Evolutionary conservation across 169 alveolate species (phyloP).

Genomic region (Eimeria sp.): DNA sequence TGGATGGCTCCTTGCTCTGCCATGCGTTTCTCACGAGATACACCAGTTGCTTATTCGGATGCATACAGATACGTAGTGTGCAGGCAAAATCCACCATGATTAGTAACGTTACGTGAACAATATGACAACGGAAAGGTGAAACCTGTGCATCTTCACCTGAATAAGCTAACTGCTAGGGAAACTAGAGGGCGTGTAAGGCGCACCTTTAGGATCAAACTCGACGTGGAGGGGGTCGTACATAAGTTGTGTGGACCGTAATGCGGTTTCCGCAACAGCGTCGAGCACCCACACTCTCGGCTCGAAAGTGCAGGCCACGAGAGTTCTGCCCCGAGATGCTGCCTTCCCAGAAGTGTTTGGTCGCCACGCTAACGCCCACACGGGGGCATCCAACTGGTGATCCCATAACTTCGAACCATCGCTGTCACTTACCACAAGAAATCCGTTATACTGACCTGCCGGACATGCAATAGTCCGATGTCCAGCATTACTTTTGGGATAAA

Average conservation of each 20-base stretch:
- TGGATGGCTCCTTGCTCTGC: neutral
- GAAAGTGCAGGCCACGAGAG: constrained; percentile 94
- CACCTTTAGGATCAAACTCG: constrained; percentile 58
- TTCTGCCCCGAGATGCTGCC: constrained; percentile 1
- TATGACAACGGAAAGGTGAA: neutral
- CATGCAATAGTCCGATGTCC: neutral
- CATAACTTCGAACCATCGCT: constrained; percentile 87
- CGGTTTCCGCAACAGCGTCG: constrained; percentile 86
- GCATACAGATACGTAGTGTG: neutral
- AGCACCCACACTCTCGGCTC: constrained; percentile 90
- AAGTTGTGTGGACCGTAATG: constrained; percentile 87
- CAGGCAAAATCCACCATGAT: neutral
- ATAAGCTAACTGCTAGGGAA: neutral
- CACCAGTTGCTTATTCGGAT: neutral
- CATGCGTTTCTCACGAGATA: neutral
- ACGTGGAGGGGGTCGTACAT: constrained; percentile 92
- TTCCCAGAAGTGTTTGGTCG: constrained; percentile 68
- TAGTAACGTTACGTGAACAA: neutral
- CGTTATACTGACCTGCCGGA: constrained; percentile 85
- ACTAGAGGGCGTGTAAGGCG: neutral
- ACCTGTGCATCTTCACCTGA: neutral
- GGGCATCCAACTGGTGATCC: constrained; percentile 86
- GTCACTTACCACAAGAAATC: constrained; percentile 89
- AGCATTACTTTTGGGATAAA: neutral
- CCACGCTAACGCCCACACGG: constrained; percentile 94